Percentiles rank a stretch among this genome's conserved stretches.
Evolutionary conservation across 2,329 filamentous ascomycete species (phyloP).

Genomic region (Ceratocystis albifundus): DNA sequence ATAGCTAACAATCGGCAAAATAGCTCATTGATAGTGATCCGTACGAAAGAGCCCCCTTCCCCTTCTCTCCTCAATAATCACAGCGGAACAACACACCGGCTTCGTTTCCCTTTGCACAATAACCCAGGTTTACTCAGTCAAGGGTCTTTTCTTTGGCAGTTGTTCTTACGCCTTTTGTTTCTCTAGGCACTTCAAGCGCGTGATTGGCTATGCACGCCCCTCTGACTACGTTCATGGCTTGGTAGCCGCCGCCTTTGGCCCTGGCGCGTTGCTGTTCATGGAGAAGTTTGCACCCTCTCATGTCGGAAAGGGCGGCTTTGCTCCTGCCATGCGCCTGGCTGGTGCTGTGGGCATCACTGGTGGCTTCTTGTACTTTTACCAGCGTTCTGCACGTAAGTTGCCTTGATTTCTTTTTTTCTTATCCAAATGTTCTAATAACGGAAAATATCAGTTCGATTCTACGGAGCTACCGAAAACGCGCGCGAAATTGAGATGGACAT

Average conservation of each 20-base stretch:
- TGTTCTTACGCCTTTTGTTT: not conserved
- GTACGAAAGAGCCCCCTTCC: slow-evolving; percentile 44
- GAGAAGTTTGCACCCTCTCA: slow-evolving; percentile 78
- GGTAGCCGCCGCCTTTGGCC: slow-evolving; percentile 57
- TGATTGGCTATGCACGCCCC: slow-evolving; percentile 72
- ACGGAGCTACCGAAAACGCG: slow-evolving; percentile 84
- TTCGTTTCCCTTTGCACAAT: not conserved
- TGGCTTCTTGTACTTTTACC: slow-evolving; percentile 76
- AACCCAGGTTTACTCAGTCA: too few species aligned
- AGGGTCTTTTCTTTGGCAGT: too few species aligned
- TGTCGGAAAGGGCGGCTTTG: slow-evolving; percentile 70
- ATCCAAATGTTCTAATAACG: not conserved
- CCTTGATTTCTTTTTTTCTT: too few species aligned
- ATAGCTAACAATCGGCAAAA: slow-evolving; percentile 25
- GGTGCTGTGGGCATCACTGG: slow-evolving; percentile 61
- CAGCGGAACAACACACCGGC: not conserved
- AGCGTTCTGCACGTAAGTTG: slow-evolving; percentile 65
- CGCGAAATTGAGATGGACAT: slow-evolving; percentile 93
- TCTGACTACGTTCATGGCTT: slow-evolving; percentile 69
- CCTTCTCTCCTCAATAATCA: not conserved
- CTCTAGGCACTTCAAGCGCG: slow-evolving; percentile 75
- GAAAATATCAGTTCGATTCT: slow-evolving; percentile 65
- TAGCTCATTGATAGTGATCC: slow-evolving; percentile 99
- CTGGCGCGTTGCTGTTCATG: slow-evolving; percentile 62
- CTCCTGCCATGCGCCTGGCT: slow-evolving; percentile 68